Percentiles rank a stretch among this genome's conserved stretches.
phyloP scores from a whole-genome alignment of 1,139 yeast species.

The Meyerozyma elateridarum region DNA sequence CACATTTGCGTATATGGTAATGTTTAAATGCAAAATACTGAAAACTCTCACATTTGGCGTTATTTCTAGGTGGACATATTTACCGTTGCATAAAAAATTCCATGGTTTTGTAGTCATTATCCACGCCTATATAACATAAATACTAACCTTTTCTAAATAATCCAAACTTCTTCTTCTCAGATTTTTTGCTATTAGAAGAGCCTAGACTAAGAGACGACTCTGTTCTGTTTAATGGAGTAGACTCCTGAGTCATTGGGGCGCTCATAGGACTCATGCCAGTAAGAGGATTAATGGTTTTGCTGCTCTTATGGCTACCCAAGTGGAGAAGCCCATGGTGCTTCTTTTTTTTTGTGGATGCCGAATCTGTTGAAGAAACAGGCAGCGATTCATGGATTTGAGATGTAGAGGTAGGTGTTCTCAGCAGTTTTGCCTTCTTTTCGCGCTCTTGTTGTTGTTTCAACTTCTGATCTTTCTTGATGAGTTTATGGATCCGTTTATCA shows the following conservation, averaged over 20 bases:
- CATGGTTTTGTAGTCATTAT: too few species aligned
- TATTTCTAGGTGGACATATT: too few species aligned
- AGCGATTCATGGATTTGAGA: conserved; percentile 6
- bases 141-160: conserved; percentile 4
- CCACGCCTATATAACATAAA: too few species aligned
- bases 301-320: conserved; percentile 15
- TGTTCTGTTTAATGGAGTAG: conserved; percentile 12
- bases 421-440: conserved; percentile 2
- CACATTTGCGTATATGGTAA: too few species aligned
- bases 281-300: conserved; percentile 7
- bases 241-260: conserved; percentile 11
- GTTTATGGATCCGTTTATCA: conserved; percentile 27
- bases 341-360: conserved; percentile 9
- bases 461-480: conserved; percentile 29
- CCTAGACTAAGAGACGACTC: conserved; percentile 18
- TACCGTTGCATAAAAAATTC: too few species aligned
- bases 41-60: too few species aligned
- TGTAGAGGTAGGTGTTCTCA: background rate
- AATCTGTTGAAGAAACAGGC: conserved; percentile 10
- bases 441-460: conserved; percentile 7
- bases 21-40: too few species aligned
- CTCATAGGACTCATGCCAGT: conserved; percentile 8
- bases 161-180: conserved; percentile 10
- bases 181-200: conserved; percentile 16
- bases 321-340: conserved; percentile 25